These are phyloP conservation scores for Leishmania gerbilli DNA, from an alignment of 208 protist genomes.

Conservation along the genomic window DNA sequence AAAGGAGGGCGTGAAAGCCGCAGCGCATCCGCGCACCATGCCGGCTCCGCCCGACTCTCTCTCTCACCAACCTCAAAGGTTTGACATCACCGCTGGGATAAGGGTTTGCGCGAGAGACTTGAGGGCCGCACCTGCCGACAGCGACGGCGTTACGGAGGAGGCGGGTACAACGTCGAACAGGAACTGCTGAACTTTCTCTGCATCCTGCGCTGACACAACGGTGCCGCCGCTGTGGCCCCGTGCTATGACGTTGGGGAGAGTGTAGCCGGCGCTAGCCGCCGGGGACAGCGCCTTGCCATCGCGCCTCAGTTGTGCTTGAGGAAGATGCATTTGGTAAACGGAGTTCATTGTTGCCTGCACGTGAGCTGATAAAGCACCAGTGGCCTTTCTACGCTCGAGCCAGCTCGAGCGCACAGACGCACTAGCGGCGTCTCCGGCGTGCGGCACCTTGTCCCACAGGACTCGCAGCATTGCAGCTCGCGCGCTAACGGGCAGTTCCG, in stretches of 20 bases:
- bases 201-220: slow-evolving; percentile 5
- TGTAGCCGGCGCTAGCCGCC: background rate
- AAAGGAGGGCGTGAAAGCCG: background rate
- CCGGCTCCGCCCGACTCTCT: background rate
- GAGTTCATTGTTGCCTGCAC: slow-evolving; percentile 5
- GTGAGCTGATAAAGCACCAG: background rate
- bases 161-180: slow-evolving; percentile 4
- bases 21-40: background rate
- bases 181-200: slow-evolving; percentile 1
- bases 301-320: background rate
- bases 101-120: background rate
- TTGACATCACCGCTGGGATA: background rate
- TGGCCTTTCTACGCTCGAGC: background rate
- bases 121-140: background rate
- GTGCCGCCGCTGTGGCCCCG: background rate
- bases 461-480: slow-evolving; percentile 24
- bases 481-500: slow-evolving; percentile 15
- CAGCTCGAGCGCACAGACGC: background rate
- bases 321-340: slow-evolving; percentile 12
- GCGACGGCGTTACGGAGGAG: background rate
- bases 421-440: background rate
- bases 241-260: background rate
- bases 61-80: background rate
- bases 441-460: slow-evolving; percentile 31
- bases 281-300: background rate